Evolutionary conservation across 306 rosid species (phyloP).

Genomic region (Gynostemma pentaphyllum): DNA sequence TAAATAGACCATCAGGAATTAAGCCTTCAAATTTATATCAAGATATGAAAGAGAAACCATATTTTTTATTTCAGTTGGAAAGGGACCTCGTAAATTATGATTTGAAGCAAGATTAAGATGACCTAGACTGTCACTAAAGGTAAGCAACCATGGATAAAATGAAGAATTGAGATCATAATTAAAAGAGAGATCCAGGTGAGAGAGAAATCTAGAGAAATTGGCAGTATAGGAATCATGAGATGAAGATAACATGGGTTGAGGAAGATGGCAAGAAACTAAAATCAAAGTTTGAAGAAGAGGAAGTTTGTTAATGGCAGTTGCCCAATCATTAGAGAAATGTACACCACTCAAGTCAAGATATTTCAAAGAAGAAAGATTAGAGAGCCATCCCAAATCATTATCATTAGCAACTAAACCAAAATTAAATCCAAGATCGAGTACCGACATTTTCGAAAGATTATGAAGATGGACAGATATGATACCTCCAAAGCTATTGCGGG

Average conservation of each 20-base stretch:
- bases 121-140: background rate
- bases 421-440: background rate
- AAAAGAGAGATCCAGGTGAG: background rate
- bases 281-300: background rate
- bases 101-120: background rate
- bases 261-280: background rate
- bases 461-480: background rate
- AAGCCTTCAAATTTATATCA: background rate
- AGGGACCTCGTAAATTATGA: background rate
- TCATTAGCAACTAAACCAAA: too few relatives aligned
- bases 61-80: background rate
- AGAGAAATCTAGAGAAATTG: background rate
- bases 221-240: background rate
- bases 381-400: background rate
- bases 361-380: background rate
- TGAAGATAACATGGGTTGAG: background rate
- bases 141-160: background rate
- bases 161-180: background rate
- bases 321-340: background rate
- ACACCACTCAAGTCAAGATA: background rate
- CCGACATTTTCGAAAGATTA: background rate
- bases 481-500: background rate
- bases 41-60: background rate
- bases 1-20: too few relatives aligned
- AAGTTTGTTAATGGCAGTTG: background rate